Evolutionary conservation across 805 yeast species (phyloP).

Genomic region (Candida cerambycidarum): DNA sequence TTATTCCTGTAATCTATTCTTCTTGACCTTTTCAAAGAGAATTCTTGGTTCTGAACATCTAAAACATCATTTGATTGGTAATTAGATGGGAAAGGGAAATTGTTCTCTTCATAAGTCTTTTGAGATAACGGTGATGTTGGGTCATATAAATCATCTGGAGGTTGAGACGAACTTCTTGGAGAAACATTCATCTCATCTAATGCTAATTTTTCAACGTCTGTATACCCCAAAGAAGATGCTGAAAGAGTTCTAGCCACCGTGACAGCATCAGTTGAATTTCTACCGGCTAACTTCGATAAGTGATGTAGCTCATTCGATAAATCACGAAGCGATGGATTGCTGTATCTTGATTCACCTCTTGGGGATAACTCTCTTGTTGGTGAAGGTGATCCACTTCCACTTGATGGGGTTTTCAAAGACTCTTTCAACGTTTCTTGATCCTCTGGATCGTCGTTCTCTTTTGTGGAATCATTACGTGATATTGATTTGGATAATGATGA

Average conservation of each 20-base stretch:
- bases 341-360: conserved; percentile 18
- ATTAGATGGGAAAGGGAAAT: conserved; percentile 14
- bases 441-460: conserved; percentile 9
- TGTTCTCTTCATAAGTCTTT: conserved; percentile 13
- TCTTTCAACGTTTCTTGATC: conserved; percentile 4
- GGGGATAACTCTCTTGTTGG: conserved; percentile 7
- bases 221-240: conserved; percentile 61
- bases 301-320: conserved; percentile 74
- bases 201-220: conserved; percentile 48
- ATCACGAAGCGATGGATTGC: conserved; percentile 66
- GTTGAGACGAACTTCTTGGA: conserved; percentile 14
- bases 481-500: conserved; percentile 23
- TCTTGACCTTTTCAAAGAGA: conserved; percentile 38
- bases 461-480: conserved; percentile 13
- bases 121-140: conserved; percentile 16
- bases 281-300: conserved; percentile 73
- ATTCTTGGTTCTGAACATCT: conserved; percentile 16
- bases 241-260: conserved; percentile 80
- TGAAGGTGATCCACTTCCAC: background rate
- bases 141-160: conserved; percentile 25
- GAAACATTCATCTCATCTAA: conserved; percentile 32
- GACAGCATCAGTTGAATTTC: conserved; percentile 77
- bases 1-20: conserved; percentile 40
- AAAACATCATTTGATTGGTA: conserved; percentile 14
- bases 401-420: conserved; percentile 1